Conservation (phyloP, 768 basidiomycete species). For the Hemileccinum impolitum region DNA sequence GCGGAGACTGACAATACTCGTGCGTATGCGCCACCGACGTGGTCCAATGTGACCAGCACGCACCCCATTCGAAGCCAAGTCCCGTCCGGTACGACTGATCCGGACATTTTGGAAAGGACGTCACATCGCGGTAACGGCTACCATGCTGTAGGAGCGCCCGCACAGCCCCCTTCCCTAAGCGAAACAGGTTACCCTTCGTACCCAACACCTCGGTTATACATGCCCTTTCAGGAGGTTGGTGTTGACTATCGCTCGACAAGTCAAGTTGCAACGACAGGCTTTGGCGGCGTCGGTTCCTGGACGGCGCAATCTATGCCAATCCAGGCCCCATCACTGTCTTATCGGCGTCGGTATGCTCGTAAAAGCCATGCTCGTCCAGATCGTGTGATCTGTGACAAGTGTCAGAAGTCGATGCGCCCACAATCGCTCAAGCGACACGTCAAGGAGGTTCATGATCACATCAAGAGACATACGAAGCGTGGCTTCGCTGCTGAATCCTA, state of each 20-base stretch:
- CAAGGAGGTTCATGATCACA: conserved; percentile 15
- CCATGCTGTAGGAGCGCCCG: conserved; percentile 22
- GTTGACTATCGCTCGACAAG: not conserved
- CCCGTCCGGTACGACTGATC: conserved; percentile 7
- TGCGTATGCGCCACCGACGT: not conserved
- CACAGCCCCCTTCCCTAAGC: conserved; percentile 3
- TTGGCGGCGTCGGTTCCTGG: not conserved
- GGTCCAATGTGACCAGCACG: not conserved
- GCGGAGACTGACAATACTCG: not conserved
- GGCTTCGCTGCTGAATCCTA: not conserved
- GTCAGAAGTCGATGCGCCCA: conserved; percentile 13
- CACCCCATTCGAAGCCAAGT: conserved; percentile 5
- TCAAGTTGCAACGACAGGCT: not conserved
- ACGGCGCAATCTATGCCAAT: conserved; percentile 4
- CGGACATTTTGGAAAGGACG: not conserved
- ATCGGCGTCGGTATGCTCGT: conserved; percentile 1
- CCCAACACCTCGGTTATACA: not conserved
- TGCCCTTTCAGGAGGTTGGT: not conserved
- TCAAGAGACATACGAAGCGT: conserved; percentile 12
- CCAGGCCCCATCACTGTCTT: conserved; percentile 1
- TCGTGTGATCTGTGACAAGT: conserved; percentile 2
- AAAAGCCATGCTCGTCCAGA: not conserved
- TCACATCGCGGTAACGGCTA: not conserved
- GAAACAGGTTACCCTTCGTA: not conserved
- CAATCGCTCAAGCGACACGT: conserved; percentile 20